Conservation (phyloP, 805 yeast species). For the Nakazawaea populi region DNA sequence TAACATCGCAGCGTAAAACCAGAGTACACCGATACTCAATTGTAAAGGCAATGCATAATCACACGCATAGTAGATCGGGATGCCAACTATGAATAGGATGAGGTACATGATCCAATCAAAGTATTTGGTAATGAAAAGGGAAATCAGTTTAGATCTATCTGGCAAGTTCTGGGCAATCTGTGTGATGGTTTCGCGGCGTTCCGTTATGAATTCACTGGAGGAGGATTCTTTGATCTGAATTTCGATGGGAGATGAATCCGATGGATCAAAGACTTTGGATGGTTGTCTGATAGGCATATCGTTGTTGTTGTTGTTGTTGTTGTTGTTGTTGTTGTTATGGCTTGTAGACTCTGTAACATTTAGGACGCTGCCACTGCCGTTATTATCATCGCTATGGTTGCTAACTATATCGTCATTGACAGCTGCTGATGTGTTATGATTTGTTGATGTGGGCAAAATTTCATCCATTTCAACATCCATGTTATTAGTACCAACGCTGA, state of each 20-base stretch:
- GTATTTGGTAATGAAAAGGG: conserved; percentile 23
- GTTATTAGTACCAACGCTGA: conserved; percentile 2
- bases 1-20: conserved; percentile 43
- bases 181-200: conserved; percentile 13
- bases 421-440: not conserved
- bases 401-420: not conserved
- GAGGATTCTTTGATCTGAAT: not conserved
- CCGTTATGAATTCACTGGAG: not conserved
- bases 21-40: conserved; percentile 49
- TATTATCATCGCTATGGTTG: too few species aligned
- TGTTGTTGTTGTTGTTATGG: too few species aligned
- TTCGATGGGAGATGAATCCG: not conserved
- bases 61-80: conserved; percentile 54
- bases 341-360: too few species aligned
- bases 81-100: conserved; percentile 43
- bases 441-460: not conserved
- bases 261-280: not conserved
- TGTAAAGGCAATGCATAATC: conserved; percentile 60
- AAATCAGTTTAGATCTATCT: conserved; percentile 21
- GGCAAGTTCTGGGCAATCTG: conserved; percentile 15
- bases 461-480: conserved; percentile 8
- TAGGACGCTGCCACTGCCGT: too few species aligned
- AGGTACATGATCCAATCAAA: conserved; percentile 52
- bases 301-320: not conserved
- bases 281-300: not conserved